Evolutionary conservation across 768 basidiomycete species (phyloP), one percentile per base, ranked within the genome.

Genomic region (Mycena alexandri): DNA sequence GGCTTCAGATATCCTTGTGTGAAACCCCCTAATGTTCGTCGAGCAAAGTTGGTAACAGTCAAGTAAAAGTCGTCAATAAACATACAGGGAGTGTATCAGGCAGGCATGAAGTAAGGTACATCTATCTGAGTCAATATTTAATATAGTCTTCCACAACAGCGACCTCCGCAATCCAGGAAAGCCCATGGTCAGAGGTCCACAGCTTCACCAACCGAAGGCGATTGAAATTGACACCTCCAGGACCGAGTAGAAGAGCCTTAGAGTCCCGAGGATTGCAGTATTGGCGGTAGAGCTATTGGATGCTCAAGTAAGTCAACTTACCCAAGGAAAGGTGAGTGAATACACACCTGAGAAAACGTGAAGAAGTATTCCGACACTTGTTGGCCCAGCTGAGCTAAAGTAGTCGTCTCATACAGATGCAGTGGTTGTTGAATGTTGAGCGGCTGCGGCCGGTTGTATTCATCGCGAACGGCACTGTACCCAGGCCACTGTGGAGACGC

Each of bases 151-250:
- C 41, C 16, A 67, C 65, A 43, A 67, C 51, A 0, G 60, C 65
- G 0, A 67, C 36, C 17, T 67, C 65, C 1, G 43, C 25, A 17
- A 42, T 56, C 65, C 60, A 67, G 12, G 1, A 41, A 3, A 33
- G 5, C 2, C 52, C 43, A 2, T 19, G 22, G 25, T 48, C 48
- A 0, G 60, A 24, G 1, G 55, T 65, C 60, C 60, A 67, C 25
- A 67, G 21, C 47, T 67, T 67, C 8, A 67, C 54, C 53, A 67
- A 16, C 16, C 65, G 59, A 12, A 67, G 65, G 5, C 65, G 60
- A 25, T 62, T 34, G 33, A 67, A 61, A 22, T 17, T 36, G 17
- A 67, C 16, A 2, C 52, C 59, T 5, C 47, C 41, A 21, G 53
- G 41, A 3, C 65, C 65, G 13, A 67, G 65, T 0, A 51, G 60